phyloP scores from a whole-genome alignment of 176 grass and related monocot species.

The maize (Zea mays) region DNA sequence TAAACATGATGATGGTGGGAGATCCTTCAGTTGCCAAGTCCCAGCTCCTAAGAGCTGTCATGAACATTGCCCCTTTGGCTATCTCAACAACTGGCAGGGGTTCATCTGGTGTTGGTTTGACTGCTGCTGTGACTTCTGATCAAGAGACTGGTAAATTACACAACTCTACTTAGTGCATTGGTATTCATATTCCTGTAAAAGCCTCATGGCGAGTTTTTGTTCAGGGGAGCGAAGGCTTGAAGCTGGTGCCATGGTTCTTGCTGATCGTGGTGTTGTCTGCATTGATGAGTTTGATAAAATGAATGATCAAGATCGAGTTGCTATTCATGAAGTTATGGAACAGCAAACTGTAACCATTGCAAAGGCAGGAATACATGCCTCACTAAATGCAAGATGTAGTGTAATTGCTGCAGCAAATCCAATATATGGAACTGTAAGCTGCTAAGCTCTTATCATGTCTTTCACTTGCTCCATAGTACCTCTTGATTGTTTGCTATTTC shows the following conservation, averaged over 20 bases:
- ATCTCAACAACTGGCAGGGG: slow-evolving; percentile 95
- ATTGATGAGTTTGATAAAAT: slow-evolving; percentile 99
- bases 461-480: slow-evolving; percentile 1
- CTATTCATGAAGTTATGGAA: slow-evolving; percentile 99
- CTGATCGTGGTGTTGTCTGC: slow-evolving; percentile 89
- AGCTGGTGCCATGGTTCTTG: slow-evolving; percentile 99
- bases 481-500: not conserved
- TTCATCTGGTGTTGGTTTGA: slow-evolving; percentile 97
- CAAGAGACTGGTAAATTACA: slow-evolving; percentile 83
- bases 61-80: slow-evolving; percentile 93
- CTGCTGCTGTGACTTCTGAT: slow-evolving; percentile 91
- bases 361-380: slow-evolving; percentile 97
- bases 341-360: slow-evolving; percentile 98
- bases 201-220: slow-evolving; percentile 16
- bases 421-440: slow-evolving; percentile 93
- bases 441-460: slow-evolving; percentile 40
- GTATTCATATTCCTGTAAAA: not conserved
- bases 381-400: slow-evolving; percentile 95
- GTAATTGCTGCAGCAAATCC: slow-evolving; percentile 99
- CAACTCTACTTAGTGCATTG: not conserved
- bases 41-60: slow-evolving; percentile 89
- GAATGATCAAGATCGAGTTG: slow-evolving; percentile 96
- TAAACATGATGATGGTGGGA: slow-evolving; percentile 99
- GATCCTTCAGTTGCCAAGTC: slow-evolving; percentile 99
- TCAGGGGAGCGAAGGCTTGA: slow-evolving; percentile 97